Evolutionary conservation across 768 basidiomycete genomes (phyloP), one percentile per base, ranked within the genome.

Genomic region (Russula virescens): DNA sequence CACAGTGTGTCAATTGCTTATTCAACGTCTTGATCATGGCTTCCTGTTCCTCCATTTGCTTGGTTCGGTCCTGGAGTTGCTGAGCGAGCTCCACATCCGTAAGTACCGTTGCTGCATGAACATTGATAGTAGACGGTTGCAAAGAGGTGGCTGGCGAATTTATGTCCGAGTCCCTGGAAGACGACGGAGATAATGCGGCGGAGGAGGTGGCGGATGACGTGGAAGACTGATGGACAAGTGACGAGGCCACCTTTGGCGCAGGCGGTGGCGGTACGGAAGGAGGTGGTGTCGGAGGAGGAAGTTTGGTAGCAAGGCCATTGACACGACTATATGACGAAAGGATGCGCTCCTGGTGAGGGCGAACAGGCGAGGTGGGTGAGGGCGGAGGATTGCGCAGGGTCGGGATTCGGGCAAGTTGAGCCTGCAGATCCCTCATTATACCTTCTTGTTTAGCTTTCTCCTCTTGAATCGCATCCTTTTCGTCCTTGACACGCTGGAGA

Each of bases 21-120:
- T 94, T 94, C 65, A 97, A 81, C 25, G 90, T 94, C 75, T 91
- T 90, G 77, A 96, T 91, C 88, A 93, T 94, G 55, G 80, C 83
- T 68, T 92, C 89, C 71, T 92, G 89, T 77, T 95, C 93, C 14
- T 85, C 89, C 42, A 94, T 76, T 50, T 82, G 85, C 69, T 87
- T 89, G 21, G 82, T 73, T 73, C 90, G 89, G 64, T 89, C 84
- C 69, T 91, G 89, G 9, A 94, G 68, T 69, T 83, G 84, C 47
- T 74, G 76, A 2, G 75, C 67, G 6, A 82, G 61, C 73, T 91
- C 91, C 48, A 77, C 61, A 68, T 92, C 91, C 19, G 77, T 62
- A 14, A 72, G 69, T 19, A 76, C 54, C 0, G 70, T 64, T 34
- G 68, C 61, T 11, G 68, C 53, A 54, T 67, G 69, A 5, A 78